Conservation (phyloP, 352 stramenopile genomes). For the Pythium oligandrum region DNA sequence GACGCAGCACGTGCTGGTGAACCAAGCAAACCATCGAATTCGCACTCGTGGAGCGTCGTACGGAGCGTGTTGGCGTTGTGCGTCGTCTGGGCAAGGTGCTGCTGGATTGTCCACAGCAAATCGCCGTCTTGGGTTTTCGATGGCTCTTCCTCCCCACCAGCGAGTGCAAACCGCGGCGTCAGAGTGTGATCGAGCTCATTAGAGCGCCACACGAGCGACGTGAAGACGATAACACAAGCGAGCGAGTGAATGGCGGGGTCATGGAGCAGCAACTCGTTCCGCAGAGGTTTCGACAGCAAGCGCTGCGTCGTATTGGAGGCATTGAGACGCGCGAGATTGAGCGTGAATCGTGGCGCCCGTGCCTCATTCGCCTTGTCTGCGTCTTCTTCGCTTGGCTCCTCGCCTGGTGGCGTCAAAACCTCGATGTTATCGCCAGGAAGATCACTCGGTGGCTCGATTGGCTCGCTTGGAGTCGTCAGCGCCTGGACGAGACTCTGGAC, state of each 20-base stretch:
- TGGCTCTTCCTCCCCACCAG: conserved; percentile 11
- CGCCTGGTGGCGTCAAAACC: too few species aligned
- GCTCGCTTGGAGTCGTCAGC: conserved; percentile 1
- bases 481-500: conserved; percentile 5
- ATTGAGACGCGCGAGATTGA: too few species aligned
- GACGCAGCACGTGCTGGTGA: conserved; percentile 13
- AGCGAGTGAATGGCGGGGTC: too few species aligned
- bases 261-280: too few species aligned
- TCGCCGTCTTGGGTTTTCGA: conserved; percentile 24
- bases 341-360: too few species aligned
- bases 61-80: conserved; percentile 9
- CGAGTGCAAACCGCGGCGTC: conserved; percentile 7
- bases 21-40: conserved; percentile 3
- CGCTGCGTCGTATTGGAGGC: too few species aligned
- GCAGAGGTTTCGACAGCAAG: too few species aligned
- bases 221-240: too few species aligned
- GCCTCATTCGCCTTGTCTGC: too few species aligned
- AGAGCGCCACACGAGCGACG: too few species aligned
- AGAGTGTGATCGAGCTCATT: background rate
- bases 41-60: conserved; percentile 13
- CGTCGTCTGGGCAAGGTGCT: conserved; percentile 8
- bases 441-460: background rate
- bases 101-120: conserved; percentile 42
- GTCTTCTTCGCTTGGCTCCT: too few species aligned
- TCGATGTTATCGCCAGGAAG: too few species aligned